Conservation (phyloP, 2,329 filamentous ascomycete genomes). For the Fusarium clavum region DNA sequence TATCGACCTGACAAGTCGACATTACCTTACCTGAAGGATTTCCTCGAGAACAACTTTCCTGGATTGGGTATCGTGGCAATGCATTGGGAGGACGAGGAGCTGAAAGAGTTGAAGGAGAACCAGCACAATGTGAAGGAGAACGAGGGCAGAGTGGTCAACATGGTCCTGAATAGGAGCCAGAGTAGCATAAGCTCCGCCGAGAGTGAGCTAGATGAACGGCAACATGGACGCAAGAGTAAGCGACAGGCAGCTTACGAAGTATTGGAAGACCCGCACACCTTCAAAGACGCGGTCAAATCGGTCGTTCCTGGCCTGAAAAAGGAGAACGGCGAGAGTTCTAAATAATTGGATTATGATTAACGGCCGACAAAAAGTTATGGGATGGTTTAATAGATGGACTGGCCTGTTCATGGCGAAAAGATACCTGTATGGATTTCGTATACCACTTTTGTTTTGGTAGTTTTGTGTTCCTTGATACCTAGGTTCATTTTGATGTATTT, state of each 20-base stretch:
- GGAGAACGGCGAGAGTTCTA: conserved; percentile 36
- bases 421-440: conserved; percentile 35
- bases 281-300: conserved; percentile 54
- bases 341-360: conserved; percentile 32
- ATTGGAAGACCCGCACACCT: conserved; percentile 61
- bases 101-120: conserved; percentile 78
- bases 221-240: conserved; percentile 60
- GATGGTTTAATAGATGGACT: conserved; percentile 16
- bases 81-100: conserved; percentile 81
- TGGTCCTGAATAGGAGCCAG: conserved; percentile 68
- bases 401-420: conserved; percentile 24
- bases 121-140: conserved; percentile 81
- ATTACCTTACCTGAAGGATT: conserved; percentile 76
- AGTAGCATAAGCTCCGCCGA: conserved; percentile 65
- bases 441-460: conserved; percentile 21
- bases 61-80: conserved; percentile 79
- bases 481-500: background rate
- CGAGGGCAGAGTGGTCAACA: conserved; percentile 62
- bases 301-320: conserved; percentile 43
- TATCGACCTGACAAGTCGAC: conserved; percentile 87
- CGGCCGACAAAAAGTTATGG: conserved; percentile 23
- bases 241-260: conserved; percentile 64
- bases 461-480: conserved; percentile 21
- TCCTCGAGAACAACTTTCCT: conserved; percentile 78
- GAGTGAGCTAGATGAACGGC: conserved; percentile 61